Evolutionary conservation across 2,329 filamentous ascomycete species (phyloP).

Genomic region (Huntiella abstrusa): DNA sequence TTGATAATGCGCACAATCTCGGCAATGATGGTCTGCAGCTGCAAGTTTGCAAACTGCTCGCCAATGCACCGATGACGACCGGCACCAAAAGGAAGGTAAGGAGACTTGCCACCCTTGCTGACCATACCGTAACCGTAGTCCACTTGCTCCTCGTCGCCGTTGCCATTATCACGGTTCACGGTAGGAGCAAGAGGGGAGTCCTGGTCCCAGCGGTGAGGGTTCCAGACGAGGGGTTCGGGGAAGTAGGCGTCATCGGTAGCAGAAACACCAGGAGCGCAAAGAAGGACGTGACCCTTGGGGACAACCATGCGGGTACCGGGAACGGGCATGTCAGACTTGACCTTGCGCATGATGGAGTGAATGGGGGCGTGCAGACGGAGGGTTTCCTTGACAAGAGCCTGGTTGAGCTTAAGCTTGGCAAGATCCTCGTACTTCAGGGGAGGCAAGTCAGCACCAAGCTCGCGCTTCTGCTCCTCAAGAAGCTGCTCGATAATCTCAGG

Average conservation of each 20-base stretch:
- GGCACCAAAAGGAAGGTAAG: slow-evolving; percentile 86
- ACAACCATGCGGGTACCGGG: slow-evolving; percentile 69
- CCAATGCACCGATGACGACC: slow-evolving; percentile 89
- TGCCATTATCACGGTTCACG: slow-evolving; percentile 25
- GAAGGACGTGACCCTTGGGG: slow-evolving; percentile 60
- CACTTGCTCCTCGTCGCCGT: slow-evolving; percentile 55
- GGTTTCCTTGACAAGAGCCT: slow-evolving; percentile 77
- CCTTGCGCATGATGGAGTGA: slow-evolving; percentile 84
- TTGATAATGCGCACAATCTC: slow-evolving; percentile 63
- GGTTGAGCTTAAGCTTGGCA: slow-evolving; percentile 60
- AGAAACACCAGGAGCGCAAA: slow-evolving; percentile 71
- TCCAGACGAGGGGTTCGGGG: slow-evolving; percentile 65
- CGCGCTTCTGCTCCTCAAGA: slow-evolving; percentile 59
- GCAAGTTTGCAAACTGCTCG: slow-evolving; percentile 88
- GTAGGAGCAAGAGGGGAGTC: slow-evolving; percentile 36
- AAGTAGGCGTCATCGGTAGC: slow-evolving; percentile 57
- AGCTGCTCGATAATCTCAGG: slow-evolving; percentile 66
- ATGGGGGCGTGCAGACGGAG: slow-evolving; percentile 82
- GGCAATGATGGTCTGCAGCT: slow-evolving; percentile 70
- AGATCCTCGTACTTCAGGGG: slow-evolving; percentile 61
- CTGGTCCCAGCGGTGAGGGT: slow-evolving; percentile 77
- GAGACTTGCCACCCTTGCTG: slow-evolving; percentile 73
- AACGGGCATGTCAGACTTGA: slow-evolving; percentile 72
- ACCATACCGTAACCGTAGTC: slow-evolving; percentile 91
- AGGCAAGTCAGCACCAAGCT: slow-evolving; percentile 56